These are phyloP conservation scores for Melaleuca quinquenervia DNA, from an alignment of 345 rosid species.

Conservation along the genomic window DNA sequence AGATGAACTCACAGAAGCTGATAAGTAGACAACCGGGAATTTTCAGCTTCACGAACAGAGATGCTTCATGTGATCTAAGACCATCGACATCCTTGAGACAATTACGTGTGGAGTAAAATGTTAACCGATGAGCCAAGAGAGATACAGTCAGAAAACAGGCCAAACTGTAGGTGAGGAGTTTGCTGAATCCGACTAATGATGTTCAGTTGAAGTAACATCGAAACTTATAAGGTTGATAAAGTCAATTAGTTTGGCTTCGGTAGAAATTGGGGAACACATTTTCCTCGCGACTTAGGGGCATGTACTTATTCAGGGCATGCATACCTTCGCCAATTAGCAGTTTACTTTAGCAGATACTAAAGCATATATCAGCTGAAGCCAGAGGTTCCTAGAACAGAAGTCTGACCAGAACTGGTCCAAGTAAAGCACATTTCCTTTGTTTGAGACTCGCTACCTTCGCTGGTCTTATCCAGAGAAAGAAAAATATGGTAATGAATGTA, in stretches of 20 bases:
- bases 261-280: background rate
- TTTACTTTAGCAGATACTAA: background rate
- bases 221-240: background rate
- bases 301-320: background rate
- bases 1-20: background rate
- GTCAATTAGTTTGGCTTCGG: background rate
- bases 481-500: background rate
- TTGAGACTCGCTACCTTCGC: background rate
- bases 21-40: background rate
- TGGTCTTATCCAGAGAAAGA: background rate
- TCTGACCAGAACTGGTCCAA: background rate
- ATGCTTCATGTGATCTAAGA: background rate
- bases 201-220: background rate
- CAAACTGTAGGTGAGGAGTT: background rate
- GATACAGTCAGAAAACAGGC: background rate
- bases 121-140: background rate
- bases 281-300: background rate
- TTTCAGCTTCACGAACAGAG: background rate
- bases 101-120: background rate
- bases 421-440: background rate
- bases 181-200: background rate
- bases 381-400: background rate
- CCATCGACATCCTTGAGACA: background rate
- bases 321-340: background rate
- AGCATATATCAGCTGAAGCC: background rate